Evolutionary conservation across 2,329 filamentous ascomycete genomes (phyloP).

Genomic region (Neonectria magnoliae): DNA sequence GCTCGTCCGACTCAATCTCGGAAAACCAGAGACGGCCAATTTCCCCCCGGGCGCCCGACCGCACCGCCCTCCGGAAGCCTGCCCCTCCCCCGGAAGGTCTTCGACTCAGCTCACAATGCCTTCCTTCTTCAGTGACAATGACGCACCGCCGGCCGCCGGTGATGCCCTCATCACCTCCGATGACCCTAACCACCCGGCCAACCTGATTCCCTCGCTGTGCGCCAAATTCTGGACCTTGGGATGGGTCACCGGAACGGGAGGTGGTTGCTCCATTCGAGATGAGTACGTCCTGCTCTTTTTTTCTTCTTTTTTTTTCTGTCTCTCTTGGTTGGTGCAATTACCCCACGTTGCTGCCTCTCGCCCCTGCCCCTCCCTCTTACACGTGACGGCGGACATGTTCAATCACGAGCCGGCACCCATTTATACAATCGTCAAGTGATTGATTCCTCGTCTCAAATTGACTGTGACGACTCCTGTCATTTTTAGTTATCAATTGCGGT

Average conservation of each 20-base stretch:
- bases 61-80: slow-evolving; percentile 5
- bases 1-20: slow-evolving; percentile 23
- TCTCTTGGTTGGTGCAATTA: background rate
- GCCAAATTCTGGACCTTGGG: slow-evolving; percentile 95
- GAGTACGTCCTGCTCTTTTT: slow-evolving; percentile 56
- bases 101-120: slow-evolving; percentile 14
- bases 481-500: background rate
- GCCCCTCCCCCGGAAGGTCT: slow-evolving; percentile 6
- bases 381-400: background rate
- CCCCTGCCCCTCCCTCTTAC: background rate
- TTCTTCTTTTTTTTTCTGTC: slow-evolving; percentile 19
- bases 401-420: background rate
- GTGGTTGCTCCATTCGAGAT: slow-evolving; percentile 79
- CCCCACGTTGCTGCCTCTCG: background rate
- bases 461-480: background rate
- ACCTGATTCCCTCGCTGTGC: slow-evolving; percentile 92
- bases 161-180: slow-evolving; percentile 64
- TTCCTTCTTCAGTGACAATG: slow-evolving; percentile 32
- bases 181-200: slow-evolving; percentile 89
- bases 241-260: slow-evolving; percentile 91
- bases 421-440: slow-evolving; percentile 11
- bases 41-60: slow-evolving; percentile 17
- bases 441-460: background rate
- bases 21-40: slow-evolving; percentile 22
- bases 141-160: slow-evolving; percentile 25